Base-by-base conservation (phyloP, 495 filamentous ascomycete species). In the Lindgomyces ingoldianus region DNA sequence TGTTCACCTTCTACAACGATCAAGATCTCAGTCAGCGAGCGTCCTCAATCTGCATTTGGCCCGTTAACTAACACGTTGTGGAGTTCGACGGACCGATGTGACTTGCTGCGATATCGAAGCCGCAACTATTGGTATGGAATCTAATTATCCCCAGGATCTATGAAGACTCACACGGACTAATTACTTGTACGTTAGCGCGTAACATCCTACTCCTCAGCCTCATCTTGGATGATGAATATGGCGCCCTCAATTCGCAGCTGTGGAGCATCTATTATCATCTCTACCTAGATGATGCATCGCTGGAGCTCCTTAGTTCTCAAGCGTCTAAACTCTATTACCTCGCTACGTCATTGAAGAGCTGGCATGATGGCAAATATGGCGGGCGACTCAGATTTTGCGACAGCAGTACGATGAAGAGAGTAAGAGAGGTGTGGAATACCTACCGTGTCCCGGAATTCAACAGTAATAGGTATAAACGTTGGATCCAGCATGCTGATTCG, bases 201-300 rank as follows among this genome's bases (percentile, higher is more conserved):
- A 85, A 86, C 59, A 71, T 84, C 56, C 46, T 86, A 3, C 58
- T 84, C 0, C 72, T 81, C 39, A 78, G 77, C 9, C 67, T 84
- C 1, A 64, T 83, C 41, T 54, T 79, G 3, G 80, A 82, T 27
- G 60, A 76, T 29, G 24, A 46, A 16, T 14, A 26, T n/a, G 44
- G 44, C 44, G n/a, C 8, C 8, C 44, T 6, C 18, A n/a, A 19
- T n/a, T n/a, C 44, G 8, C 67, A 44, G 8, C 72, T 84, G 10
- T 87, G 82, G 83, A 75, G 81, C 36, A 77, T 85, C 57, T 86
- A 81, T 63, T 85, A 85, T 62, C 74, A 85, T 64, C 45, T 81
- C 24, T 77, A 76, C 53, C 68, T 87, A 4, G 73, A 79, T 60
- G 55, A 74, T 0, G 33, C 71, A 48, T 72, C 78, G 25, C 51